A percentile compares a stretch with the other conserved stretches of the same genome.
Evolutionary conservation across 2,329 filamentous ascomycete species (phyloP).

Genomic region (Cladosporium sp.): DNA sequence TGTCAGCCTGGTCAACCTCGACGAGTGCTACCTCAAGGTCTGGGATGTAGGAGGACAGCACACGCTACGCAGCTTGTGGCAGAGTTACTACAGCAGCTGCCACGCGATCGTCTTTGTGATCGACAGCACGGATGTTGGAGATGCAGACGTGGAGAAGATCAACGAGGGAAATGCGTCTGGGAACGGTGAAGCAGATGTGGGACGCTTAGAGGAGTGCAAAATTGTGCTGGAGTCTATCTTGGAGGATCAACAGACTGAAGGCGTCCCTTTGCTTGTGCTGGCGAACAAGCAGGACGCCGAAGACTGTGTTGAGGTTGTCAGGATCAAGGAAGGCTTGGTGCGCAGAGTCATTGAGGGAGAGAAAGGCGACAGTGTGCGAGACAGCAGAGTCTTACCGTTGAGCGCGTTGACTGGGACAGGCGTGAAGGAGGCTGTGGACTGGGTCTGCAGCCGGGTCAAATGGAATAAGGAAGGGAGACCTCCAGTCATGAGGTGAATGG

Average conservation of each 20-base stretch:
- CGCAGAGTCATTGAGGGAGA: conserved; percentile 95
- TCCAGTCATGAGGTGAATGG: conserved; percentile 79
- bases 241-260: conserved; percentile 81
- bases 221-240: conserved; percentile 88
- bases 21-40: conserved; percentile 96
- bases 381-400: conserved; percentile 86
- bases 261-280: conserved; percentile 86
- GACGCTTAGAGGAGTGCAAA: conserved; percentile 82
- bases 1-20: conserved; percentile 84
- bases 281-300: conserved; percentile 98
- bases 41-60: conserved; percentile 98
- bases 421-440: conserved; percentile 94
- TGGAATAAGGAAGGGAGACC: conserved; percentile 96
- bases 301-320: conserved; percentile 94
- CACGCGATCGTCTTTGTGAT: conserved; percentile 98
- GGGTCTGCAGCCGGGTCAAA: conserved; percentile 85
- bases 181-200: conserved; percentile 32
- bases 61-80: conserved; percentile 85
- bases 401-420: conserved; percentile 83
- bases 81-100: conserved; percentile 89
- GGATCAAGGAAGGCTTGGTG: conserved; percentile 95
- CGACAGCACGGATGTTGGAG: conserved; percentile 89
- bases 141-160: conserved; percentile 66
- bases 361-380: conserved; percentile 79
- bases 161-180: conserved; percentile 23